phyloP scores from a whole-genome alignment of 345 rosid species.

The Balakata baccata region DNA sequence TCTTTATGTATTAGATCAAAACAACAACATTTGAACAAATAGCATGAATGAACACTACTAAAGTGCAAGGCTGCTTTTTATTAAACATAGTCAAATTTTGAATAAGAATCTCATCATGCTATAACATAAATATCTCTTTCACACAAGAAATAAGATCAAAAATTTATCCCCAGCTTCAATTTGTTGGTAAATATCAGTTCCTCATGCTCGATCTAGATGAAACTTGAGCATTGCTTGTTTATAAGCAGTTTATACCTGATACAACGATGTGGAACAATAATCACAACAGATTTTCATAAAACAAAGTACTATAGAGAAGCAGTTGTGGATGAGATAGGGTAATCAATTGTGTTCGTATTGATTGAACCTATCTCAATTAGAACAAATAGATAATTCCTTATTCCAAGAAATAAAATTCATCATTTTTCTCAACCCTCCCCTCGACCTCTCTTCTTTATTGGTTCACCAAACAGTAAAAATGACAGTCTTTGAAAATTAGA shows the following conservation, averaged over 20 bases:
- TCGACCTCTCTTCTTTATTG: too few species aligned
- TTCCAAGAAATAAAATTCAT: too few species aligned
- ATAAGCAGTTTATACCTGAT: constrained; percentile 15
- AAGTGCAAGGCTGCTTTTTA: too few species aligned
- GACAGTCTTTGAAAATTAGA: too few species aligned
- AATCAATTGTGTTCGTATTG: not conserved
- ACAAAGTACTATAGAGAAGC: not conserved
- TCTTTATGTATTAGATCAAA: too few species aligned
- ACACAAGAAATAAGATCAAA: constrained; percentile 15
- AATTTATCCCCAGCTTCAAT: constrained; percentile 22
- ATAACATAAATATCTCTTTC: constrained; percentile 12
- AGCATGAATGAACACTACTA: too few species aligned
- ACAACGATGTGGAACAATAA: not conserved
- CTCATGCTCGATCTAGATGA: constrained; percentile 20
- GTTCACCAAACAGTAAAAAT: too few species aligned
- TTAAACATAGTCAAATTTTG: not conserved
- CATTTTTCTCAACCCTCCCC: too few species aligned
- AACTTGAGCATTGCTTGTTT: constrained; percentile 15
- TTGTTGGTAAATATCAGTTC: constrained; percentile 10
- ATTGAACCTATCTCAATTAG: not conserved
- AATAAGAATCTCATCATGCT: not conserved
- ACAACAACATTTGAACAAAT: too few species aligned
- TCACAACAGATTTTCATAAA: not conserved
- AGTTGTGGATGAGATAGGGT: not conserved
- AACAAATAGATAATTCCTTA: too few species aligned